Base-by-base conservation (phyloP, 768 basidiomycete genomes). In the Paxillus ammoniavirescens region DNA sequence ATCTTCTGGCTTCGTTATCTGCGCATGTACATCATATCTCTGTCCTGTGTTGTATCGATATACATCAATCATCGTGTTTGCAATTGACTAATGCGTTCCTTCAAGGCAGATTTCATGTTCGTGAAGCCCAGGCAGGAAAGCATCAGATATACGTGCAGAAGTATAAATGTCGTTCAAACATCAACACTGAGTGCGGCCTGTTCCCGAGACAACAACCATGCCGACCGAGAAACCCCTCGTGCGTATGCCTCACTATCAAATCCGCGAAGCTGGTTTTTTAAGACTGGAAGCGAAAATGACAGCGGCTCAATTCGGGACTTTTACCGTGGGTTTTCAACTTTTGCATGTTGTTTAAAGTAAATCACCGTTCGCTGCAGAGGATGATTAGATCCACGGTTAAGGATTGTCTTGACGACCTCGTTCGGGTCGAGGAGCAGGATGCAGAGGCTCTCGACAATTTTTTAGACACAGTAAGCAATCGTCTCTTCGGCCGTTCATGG, bases 41-140 rank as follows among this genome's bases (percentile, higher is more conserved):
- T 46, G 26, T 35, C 23, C 9, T 40, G 46, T 58, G 54, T 46
- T 54, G n/a, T 58, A 64, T 57, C 54, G 56, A 62, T 65, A 40
- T 38, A 43, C 54, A 44, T 47, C 49, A 50, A 31, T 45, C 23
- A 12, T 37, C 35, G 47, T 38, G 36, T 23, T 26, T 51, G 17
- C 47, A 15, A 36, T 43, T 45, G 51, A 47, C 44, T 21, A 33
- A 28, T n/a, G 52, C 48, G 47, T 36, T 41, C 36, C 18, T 40
- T 43, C 60, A 42, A 35, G 38, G 33, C n/a, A 35, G 47, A n/a
- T 15, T 35, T 49, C 14, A 33, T 15, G 28, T 14, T 45, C 28
- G 23, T 38, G 33, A 47, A 42, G 23, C 52, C 42, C 21, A 35
- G 36, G 52, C 43, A 49, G 50, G 52, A 41, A 55, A 47, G 12